Conservation (phyloP, 495 filamentous ascomycete species). For the Apiosordaria backusii region DNA sequence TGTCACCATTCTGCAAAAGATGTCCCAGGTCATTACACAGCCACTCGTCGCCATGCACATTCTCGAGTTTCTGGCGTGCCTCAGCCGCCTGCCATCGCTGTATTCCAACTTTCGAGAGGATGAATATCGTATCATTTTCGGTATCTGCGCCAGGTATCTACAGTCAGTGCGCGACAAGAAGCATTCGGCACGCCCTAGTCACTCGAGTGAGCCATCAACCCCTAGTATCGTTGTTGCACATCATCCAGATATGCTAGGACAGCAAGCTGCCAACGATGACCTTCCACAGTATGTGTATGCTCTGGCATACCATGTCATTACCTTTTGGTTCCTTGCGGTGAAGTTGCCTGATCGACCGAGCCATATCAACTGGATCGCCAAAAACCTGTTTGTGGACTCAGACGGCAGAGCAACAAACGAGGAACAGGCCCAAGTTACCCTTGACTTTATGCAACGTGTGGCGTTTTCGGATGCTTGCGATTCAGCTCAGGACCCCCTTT, state of each 20-base stretch:
- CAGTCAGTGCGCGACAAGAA: slow-evolving; percentile 59
- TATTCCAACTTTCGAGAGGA: slow-evolving; percentile 84
- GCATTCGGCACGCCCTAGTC: slow-evolving; percentile 36
- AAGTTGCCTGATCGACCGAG: slow-evolving; percentile 77
- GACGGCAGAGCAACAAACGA: slow-evolving; percentile 73
- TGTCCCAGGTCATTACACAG: slow-evolving; percentile 93
- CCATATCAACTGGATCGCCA: slow-evolving; percentile 89
- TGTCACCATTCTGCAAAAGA: slow-evolving; percentile 78
- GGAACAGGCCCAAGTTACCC: slow-evolving; percentile 87
- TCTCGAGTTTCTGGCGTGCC: slow-evolving; percentile 82
- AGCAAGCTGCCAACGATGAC: slow-evolving; percentile 51
- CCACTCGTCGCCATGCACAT: slow-evolving; percentile 88
- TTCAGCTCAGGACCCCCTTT: slow-evolving; percentile 62
- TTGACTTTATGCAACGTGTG: slow-evolving; percentile 93
- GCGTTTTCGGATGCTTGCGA: slow-evolving; percentile 80
- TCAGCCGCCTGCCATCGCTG: slow-evolving; percentile 79
- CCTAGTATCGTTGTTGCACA: slow-evolving; percentile 29
- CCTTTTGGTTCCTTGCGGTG: slow-evolving; percentile 91
- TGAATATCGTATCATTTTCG: slow-evolving; percentile 88
- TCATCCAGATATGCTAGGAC: slow-evolving; percentile 20
- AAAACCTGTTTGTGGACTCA: slow-evolving; percentile 71
- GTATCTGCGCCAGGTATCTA: slow-evolving; percentile 88
- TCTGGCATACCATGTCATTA: slow-evolving; percentile 89
- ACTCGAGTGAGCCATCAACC: slow-evolving; percentile 32
- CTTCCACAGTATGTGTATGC: slow-evolving; percentile 89